Conservation (phyloP, 106 monocot genomes). For the Dendrobium nobile region DNA sequence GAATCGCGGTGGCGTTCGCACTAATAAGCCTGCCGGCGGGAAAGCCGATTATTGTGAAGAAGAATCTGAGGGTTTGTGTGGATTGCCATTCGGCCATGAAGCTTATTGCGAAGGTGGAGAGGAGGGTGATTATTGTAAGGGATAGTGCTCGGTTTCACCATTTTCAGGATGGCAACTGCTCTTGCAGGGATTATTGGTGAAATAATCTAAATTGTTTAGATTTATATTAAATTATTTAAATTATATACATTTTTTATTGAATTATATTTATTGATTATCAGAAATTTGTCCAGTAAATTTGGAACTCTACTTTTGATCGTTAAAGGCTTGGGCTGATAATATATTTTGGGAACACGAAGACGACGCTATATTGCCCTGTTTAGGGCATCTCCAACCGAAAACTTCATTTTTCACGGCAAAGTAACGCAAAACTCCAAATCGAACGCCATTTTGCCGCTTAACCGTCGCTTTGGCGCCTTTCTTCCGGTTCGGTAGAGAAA, state of each 20-base stretch:
- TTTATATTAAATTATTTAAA: too few species aligned
- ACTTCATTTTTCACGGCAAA: too few species aligned
- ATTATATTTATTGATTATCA: not conserved
- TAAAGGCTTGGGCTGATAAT: too few species aligned
- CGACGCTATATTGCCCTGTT: too few species aligned
- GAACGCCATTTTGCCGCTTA: too few species aligned
- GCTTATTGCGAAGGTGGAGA: constrained; percentile 48
- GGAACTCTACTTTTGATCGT: too few species aligned
- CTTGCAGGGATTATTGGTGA: constrained; percentile 79
- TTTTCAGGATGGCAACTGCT: constrained; percentile 53
- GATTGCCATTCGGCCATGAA: constrained; percentile 67
- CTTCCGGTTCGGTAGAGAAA: too few species aligned
- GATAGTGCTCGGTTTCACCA: constrained; percentile 65
- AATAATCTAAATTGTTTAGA: not conserved
- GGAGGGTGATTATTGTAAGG: constrained; percentile 57
- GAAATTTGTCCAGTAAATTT: too few species aligned
- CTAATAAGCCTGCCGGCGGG: constrained; percentile 26
- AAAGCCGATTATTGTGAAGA: constrained; percentile 55
- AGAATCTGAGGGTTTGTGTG: constrained; percentile 56
- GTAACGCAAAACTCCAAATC: too few species aligned
- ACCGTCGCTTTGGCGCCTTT: too few species aligned
- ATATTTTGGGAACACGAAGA: too few species aligned
- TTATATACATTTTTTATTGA: not conserved
- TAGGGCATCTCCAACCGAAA: too few species aligned
- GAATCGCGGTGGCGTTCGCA: constrained; percentile 63